Base-by-base conservation (phyloP, 2,329 filamentous ascomycete genomes). In the Ceratocystis variospora region DNA sequence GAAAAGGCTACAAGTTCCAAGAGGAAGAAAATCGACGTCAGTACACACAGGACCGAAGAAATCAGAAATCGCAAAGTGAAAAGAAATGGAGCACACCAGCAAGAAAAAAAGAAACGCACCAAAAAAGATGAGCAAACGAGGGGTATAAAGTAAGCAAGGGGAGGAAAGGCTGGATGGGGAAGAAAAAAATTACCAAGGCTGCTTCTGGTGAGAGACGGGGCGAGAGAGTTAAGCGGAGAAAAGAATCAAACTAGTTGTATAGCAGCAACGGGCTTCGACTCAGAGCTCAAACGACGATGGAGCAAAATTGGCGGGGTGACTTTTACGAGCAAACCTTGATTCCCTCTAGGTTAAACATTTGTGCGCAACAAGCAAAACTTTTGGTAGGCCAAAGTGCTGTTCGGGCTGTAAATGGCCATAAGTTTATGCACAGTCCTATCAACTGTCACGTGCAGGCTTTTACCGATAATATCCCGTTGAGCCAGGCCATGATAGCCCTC, bases 11-110 rank as follows among this genome's bases (percentile, higher is more conserved):
- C 61, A 64, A 61, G 45, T 45, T 63, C 61, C 37, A 64, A 62
- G 64, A 50, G 59, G 70, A 70, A 71, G 69, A 70, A 68, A 72
- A 71, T 68, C 68, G 68, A 72, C 67, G 71, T 73, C 70, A 73
- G 72, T 70, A 67, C 66, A 59, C 66, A 66, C 66, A 67, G 70
- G 71, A 71, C 68, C 68, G 50, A 62, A 69, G 70, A 67, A 57
- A 62, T 57, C 70, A 71, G 70, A 69, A 63, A 67, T 70, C 71
- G 64, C 53, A 41, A 55, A 66, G 67, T 67, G 67, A 62, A 62
- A 61, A 65, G 46, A 50, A 67, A 41, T 69, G 71, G 48, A 71
- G 71, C 57, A 68, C 41, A 68, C 41, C 17, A 62, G 33, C 57
- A 61, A 25, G 50, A 10, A 45, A 44, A 57, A 57, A 41, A 55